phyloP scores from a whole-genome alignment of 2,329 filamentous ascomycete species.

The Clonostachys sp. region DNA sequence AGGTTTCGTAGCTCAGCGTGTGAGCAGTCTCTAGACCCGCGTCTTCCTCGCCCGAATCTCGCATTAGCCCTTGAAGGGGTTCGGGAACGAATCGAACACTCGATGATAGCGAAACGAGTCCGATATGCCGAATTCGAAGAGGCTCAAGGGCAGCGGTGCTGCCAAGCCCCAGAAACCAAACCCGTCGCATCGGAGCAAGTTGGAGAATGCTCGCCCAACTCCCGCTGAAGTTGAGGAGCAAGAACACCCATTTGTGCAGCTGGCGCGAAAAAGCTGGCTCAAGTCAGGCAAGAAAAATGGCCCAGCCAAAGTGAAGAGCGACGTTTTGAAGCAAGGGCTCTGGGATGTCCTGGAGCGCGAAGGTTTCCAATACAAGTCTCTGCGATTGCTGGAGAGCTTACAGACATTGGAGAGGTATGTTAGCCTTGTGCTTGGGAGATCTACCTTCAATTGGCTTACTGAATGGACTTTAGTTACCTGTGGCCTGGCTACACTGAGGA shows the following conservation, averaged over 20 bases:
- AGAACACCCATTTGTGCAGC: constrained; percentile 66
- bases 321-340: constrained; percentile 80
- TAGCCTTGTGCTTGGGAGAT: not conserved
- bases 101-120: constrained; percentile 3
- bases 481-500: constrained; percentile 92
- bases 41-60: not conserved
- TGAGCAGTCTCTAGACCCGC: constrained; percentile 3
- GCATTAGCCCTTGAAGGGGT: too few relatives aligned
- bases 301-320: constrained; percentile 73
- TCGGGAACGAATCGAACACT: not conserved
- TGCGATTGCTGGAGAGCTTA: constrained; percentile 82
- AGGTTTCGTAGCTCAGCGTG: not conserved
- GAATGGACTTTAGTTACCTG: constrained; percentile 59
- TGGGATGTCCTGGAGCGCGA: constrained; percentile 87
- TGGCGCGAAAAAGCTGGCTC: constrained; percentile 85
- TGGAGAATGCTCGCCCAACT: constrained; percentile 36
- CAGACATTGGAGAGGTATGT: constrained; percentile 79
- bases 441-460: not conserved
- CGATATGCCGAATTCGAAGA: constrained; percentile 56
- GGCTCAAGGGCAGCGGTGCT: constrained; percentile 48
- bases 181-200: constrained; percentile 7
- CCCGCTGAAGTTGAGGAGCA: constrained; percentile 67
- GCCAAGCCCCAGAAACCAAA: constrained; percentile 29
- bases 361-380: constrained; percentile 69
- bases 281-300: constrained; percentile 54